phyloP scores from a whole-genome alignment of 2,329 filamentous ascomycete species.

The Penicillium aurantiogriseum region DNA sequence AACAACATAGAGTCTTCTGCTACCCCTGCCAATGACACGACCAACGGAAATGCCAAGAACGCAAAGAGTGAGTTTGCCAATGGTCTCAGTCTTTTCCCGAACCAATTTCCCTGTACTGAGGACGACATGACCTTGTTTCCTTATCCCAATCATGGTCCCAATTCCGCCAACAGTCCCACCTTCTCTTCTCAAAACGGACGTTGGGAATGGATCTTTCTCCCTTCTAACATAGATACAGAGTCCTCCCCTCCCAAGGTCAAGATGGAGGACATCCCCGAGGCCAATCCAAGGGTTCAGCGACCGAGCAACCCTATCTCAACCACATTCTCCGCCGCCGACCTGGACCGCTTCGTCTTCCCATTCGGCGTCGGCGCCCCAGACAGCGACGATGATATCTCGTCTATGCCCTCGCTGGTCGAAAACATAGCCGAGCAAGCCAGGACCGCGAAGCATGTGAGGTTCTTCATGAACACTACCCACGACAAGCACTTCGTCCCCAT shows the following conservation, averaged over 20 bases:
- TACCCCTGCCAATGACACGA: not conserved
- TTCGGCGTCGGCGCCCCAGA: not conserved
- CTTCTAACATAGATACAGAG: not conserved
- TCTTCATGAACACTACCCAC: constrained; percentile 3
- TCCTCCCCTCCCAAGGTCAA: not conserved
- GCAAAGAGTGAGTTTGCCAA: not conserved
- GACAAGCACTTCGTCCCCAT: constrained; percentile 9
- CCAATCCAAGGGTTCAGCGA: not conserved
- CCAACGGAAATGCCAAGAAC: not conserved
- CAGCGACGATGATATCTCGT: not conserved
- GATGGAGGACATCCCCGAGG: not conserved
- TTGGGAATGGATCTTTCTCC: not conserved
- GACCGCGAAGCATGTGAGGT: constrained; percentile 1
- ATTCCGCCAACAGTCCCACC: not conserved
- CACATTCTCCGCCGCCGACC: not conserved
- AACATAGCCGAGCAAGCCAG: not conserved
- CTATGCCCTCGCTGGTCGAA: not conserved
- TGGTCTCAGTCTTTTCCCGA: not conserved
- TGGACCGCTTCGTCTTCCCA: not conserved
- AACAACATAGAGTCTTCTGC: not conserved
- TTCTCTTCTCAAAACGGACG: not conserved
- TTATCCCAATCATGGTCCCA: not conserved
- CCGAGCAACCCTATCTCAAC: not conserved
- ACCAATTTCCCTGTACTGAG: not conserved
- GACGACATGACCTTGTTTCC: not conserved